Base-by-base conservation (phyloP, 495 filamentous ascomycete genomes). In the Penicillium subrubescens region DNA sequence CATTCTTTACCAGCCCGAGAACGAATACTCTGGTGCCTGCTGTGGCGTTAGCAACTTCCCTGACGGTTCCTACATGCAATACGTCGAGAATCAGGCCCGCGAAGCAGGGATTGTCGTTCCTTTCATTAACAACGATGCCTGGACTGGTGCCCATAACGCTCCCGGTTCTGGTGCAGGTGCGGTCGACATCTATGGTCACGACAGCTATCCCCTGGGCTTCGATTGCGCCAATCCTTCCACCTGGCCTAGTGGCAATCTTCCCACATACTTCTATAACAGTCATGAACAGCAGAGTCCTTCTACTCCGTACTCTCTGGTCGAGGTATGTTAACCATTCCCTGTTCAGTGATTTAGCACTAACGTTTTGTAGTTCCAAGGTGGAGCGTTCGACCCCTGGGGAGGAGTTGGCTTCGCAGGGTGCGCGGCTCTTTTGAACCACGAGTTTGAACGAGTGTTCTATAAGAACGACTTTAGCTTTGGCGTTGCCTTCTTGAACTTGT, bases 111-210 rank as follows among this genome's bases (percentile, higher is more conserved):
- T 95, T 41, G 81, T 91, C 1, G 84, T 94, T 0, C 92, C 91
- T 2, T 82, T 92, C 56, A 90, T 93, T 52, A 90, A 75, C 73
- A 95, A 95, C 63, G 92, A 95, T 76, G 89, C 86, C 6, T 74
- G 62, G 51, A 66, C 82, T 8, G 62, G 71, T 7, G 91, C 89
- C 3, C 77, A 88, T 65, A 87, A 90, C 65, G 86, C 83, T n/a
- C 89, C 90, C 14, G 89, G 87, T 2, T 86, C 83, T 5, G 86
- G 86, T 1, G 67, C 74, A 15, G 89, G 88, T 0, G 83, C 84
- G 48, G 88, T 90, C 15, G 89, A 94, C 72, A 92, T 94, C 41
- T 94, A 94, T 66, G 89, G 91, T 2, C 86, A 91, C 69, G 90
- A 93, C 69, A 77, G 76, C 14, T 93, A 93, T 71, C 91, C 91